Percentiles rank a stretch among this genome's conserved stretches.
These are phyloP conservation scores for Zasmidium citrigriseum DNA, from an alignment of 2,329 filamentous ascomycete genomes.

Conservation along the genomic window DNA sequence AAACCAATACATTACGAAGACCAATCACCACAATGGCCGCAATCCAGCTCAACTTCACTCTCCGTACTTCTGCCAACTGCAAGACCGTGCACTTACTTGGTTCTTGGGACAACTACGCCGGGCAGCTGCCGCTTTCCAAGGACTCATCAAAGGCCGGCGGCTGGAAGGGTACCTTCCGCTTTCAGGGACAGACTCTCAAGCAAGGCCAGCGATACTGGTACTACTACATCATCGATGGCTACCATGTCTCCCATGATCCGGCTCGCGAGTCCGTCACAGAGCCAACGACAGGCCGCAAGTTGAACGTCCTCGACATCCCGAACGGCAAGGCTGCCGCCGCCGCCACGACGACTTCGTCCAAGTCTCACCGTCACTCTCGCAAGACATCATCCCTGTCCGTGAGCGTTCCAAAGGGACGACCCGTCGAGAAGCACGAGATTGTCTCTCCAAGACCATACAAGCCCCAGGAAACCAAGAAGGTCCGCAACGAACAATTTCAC, in stretches of 20 bases:
- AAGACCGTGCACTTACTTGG: constrained; percentile 97
- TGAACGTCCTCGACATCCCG: constrained; percentile 96
- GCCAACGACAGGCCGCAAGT: constrained; percentile 92
- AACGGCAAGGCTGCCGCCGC: constrained; percentile 47
- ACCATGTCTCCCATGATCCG: constrained; percentile 96
- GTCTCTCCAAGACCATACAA: constrained; percentile 85
- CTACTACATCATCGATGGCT: constrained; percentile 99
- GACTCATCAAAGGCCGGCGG: constrained; percentile 80
- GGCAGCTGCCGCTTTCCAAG: constrained; percentile 91
- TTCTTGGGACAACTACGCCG: constrained; percentile 96
- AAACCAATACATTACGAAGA: constrained; percentile 24
- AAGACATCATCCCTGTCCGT: constrained; percentile 52
- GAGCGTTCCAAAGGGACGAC: constrained; percentile 84
- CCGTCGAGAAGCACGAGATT: constrained; percentile 86
- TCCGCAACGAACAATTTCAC: constrained; percentile 79
- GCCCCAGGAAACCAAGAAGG: constrained; percentile 82
- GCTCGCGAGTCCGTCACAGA: constrained; percentile 85
- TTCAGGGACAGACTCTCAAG: constrained; percentile 83
- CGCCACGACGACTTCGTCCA: constrained; percentile 41
- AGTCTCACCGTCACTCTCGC: constrained; percentile 44
- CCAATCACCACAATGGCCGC: constrained; percentile 65
- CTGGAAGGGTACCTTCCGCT: constrained; percentile 96
- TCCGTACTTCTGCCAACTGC: constrained; percentile 93
- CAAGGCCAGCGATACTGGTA: constrained; percentile 97
- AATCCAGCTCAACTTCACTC: constrained; percentile 91